Base-by-base conservation (phyloP, 2,329 filamentous ascomycete species). In the Ascochyta clinopodiicola region DNA sequence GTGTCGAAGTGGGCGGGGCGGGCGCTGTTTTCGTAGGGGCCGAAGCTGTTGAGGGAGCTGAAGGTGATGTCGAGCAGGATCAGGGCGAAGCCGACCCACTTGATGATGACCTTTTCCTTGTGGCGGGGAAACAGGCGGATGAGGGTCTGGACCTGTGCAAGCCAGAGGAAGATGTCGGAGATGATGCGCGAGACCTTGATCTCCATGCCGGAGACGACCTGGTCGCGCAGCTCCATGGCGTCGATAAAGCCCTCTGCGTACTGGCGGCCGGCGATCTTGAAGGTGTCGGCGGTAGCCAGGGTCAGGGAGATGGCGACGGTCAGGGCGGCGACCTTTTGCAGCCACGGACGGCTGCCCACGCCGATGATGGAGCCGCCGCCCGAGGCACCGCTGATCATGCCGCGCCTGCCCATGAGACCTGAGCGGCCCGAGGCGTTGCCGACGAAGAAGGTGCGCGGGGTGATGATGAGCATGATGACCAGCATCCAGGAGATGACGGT, bases 41-140 rank as follows among this genome's bases (percentile, higher is more conserved):
- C 83, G 70, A 98, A 98, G 68, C 90, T 95, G 80, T 97, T 96
- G 55, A 98, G 84, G 43, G 90, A 92, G 69, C 90, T 93, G 75
- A 99, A 99, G 10, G 93, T 86, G 38, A 94, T 88, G 72, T 98
- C 94, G 56, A 97, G 83, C 0, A 92, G 86, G 69, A 99, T 97
- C 53, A 99, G 84, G 3, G 90, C 92, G 72, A 98, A 97, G 1
- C 94, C 95, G 15, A 94, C 92, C 94, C 94, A 99, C 79, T 98
- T 98, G 78, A 99, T 99, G 63, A 98, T 91, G 47, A 98, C 88
- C 78, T 98, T 98, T 78, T 99, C 95, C 70, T 96, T 91, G 71
- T 98, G 94, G 31, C 95, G 91, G 7, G 95, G 95, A 66, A 99
- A 99, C 1, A 99, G 82, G 48, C 95, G 89, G 66, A 98, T 98